phyloP scores from a whole-genome alignment of 257 asterid species.

The Solanum pinnatisectum region DNA sequence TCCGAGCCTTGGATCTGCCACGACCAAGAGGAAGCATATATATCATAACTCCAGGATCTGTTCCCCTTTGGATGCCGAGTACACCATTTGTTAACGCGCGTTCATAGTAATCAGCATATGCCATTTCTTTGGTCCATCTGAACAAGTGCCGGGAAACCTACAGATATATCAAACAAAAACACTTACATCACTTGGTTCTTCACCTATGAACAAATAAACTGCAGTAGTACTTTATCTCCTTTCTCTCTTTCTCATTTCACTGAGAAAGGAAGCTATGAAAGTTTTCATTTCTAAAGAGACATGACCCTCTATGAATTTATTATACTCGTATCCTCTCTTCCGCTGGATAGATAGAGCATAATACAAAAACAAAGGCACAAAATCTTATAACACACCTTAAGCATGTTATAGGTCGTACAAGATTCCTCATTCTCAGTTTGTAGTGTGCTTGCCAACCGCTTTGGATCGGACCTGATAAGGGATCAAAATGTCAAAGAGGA shows the following conservation, averaged over 20 bases:
- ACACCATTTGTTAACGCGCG: slow-evolving; percentile 89
- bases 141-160: slow-evolving; percentile 83
- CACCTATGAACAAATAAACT: background rate
- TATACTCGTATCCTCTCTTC: background rate
- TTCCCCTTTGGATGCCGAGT: slow-evolving; percentile 81
- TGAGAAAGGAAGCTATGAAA: background rate
- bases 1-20: slow-evolving; percentile 74
- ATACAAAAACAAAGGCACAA: background rate
- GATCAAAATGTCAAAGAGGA: background rate
- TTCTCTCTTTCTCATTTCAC: background rate
- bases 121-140: slow-evolving; percentile 84
- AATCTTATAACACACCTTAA: slow-evolving; percentile 42
- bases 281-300: background rate
- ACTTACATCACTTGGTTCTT: background rate
- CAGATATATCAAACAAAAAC: background rate
- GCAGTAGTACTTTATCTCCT: background rate
- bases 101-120: slow-evolving; percentile 86
- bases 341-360: background rate
- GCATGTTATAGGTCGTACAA: slow-evolving; percentile 91
- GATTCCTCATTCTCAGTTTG: slow-evolving; percentile 74
- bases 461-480: slow-evolving; percentile 56
- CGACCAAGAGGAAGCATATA: slow-evolving; percentile 77
- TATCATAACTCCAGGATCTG: slow-evolving; percentile 79
- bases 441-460: slow-evolving; percentile 53
- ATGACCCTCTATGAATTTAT: background rate